These are phyloP conservation scores for Globisporangium spinosum DNA, from an alignment of 352 stramenopile species.

Conservation along the genomic window DNA sequence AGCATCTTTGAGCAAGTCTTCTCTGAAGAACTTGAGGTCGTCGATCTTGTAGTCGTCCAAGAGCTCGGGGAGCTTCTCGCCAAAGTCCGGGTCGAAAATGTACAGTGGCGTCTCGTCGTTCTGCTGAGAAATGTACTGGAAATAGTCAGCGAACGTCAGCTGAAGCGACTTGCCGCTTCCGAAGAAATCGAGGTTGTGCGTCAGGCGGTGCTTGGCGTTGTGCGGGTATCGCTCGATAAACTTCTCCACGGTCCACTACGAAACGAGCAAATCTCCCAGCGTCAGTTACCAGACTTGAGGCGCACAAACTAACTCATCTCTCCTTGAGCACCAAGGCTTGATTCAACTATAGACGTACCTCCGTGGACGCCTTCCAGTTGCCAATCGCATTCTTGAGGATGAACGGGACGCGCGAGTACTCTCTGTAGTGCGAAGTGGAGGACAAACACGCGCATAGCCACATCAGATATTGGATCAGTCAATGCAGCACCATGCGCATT, in stretches of 20 bases:
- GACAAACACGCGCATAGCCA: slow-evolving; percentile 8
- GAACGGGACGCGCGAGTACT: slow-evolving; percentile 69
- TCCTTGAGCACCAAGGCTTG: background rate
- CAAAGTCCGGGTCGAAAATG: slow-evolving; percentile 84
- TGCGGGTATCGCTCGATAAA: slow-evolving; percentile 43
- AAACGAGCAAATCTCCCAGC: background rate
- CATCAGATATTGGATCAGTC: background rate
- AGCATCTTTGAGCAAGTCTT: slow-evolving; percentile 67
- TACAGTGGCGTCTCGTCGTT: slow-evolving; percentile 86
- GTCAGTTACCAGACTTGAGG: background rate
- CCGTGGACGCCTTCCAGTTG: slow-evolving; percentile 65
- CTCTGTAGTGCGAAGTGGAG: slow-evolving; percentile 24
- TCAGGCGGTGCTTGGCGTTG: slow-evolving; percentile 56
- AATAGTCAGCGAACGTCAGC: slow-evolving; percentile 79
- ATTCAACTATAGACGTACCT: slow-evolving; percentile 30
- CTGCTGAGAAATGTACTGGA: slow-evolving; percentile 54
- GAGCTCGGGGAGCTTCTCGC: slow-evolving; percentile 73
- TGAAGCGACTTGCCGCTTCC: slow-evolving; percentile 48
- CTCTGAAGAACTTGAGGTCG: slow-evolving; percentile 64
- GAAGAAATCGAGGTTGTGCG: slow-evolving; percentile 79
- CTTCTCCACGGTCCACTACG: slow-evolving; percentile 71
- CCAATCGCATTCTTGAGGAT: slow-evolving; percentile 65
- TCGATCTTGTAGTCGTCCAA: slow-evolving; percentile 63
- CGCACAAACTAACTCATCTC: background rate
- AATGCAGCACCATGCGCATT: background rate